Evolutionary conservation across 2,329 filamentous ascomycete species (phyloP).

Genomic region (Monosporascus ibericus): DNA sequence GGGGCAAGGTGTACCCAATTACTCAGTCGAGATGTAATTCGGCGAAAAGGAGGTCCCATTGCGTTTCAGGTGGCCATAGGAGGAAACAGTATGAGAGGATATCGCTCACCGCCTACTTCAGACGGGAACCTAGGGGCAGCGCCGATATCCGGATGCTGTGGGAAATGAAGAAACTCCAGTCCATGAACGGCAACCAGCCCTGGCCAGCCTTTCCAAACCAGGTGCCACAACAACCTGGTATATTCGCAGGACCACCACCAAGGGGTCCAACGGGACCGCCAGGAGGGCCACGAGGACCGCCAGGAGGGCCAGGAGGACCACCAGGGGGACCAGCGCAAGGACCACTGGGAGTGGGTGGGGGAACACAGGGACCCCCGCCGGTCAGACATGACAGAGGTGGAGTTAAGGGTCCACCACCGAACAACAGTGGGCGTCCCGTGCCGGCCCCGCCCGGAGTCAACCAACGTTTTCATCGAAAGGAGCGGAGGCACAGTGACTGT

Average conservation of each 20-base stretch:
- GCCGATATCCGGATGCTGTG: conserved; percentile 22
- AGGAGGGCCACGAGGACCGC: neutral
- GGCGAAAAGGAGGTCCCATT: conserved; percentile 2
- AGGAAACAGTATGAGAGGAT: conserved; percentile 30
- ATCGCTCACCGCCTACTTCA: conserved; percentile 41
- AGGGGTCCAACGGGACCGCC: neutral
- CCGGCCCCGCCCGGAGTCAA: neutral
- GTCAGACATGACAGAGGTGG: neutral
- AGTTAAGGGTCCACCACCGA: neutral
- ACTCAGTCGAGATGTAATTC: neutral
- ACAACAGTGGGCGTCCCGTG: neutral
- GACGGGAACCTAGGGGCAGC: conserved; percentile 29
- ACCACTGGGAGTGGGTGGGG: neutral
- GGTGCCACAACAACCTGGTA: neutral
- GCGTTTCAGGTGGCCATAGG: conserved; percentile 14
- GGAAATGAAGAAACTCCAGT: conserved; percentile 7
- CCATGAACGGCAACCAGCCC: neutral
- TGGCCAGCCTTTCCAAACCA: neutral
- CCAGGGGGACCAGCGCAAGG: neutral
- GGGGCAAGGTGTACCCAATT: neutral
- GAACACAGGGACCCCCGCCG: neutral
- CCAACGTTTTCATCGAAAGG: neutral
- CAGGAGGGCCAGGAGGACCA: neutral
- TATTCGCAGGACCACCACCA: neutral
- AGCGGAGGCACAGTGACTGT: conserved; percentile 1